These are phyloP conservation scores for Stemphylium vesicarium DNA, from an alignment of 2,329 filamentous ascomycete genomes.

Conservation along the genomic window DNA sequence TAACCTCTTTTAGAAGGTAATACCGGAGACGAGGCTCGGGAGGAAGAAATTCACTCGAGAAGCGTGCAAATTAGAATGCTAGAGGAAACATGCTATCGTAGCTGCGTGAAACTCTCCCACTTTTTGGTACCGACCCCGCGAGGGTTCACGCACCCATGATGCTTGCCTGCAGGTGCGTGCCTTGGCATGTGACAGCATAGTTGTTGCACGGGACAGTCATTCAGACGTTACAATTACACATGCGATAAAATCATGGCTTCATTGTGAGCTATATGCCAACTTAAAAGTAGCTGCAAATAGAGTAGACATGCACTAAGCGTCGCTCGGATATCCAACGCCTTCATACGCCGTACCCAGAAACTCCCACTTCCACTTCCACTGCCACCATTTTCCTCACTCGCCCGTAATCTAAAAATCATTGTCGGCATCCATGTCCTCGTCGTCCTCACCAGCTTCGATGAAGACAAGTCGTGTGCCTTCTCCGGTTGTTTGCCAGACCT, in stretches of 20 bases:
- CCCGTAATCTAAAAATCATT: slow-evolving; percentile 39
- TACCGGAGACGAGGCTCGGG: slow-evolving; percentile 18
- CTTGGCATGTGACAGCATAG: slow-evolving; percentile 19
- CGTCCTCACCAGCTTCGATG: slow-evolving; percentile 58
- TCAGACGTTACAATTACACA: neutral
- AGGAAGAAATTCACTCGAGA: slow-evolving; percentile 3
- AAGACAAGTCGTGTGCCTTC: slow-evolving; percentile 62
- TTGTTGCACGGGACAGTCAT: slow-evolving; percentile 3
- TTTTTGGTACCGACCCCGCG: slow-evolving; percentile 23
- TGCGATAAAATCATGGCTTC: slow-evolving; percentile 5
- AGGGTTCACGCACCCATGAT: slow-evolving; percentile 17
- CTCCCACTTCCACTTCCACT: slow-evolving; percentile 18
- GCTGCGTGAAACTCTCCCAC: slow-evolving; percentile 10
- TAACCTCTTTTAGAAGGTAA: slow-evolving; percentile 42
- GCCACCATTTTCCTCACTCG: slow-evolving; percentile 8
- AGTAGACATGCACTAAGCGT: slow-evolving; percentile 11
- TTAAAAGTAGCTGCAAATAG: slow-evolving; percentile 1
- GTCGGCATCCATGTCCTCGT: slow-evolving; percentile 52
- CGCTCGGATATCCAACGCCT: slow-evolving; percentile 32
- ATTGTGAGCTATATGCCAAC: slow-evolving; percentile 7
- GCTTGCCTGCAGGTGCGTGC: slow-evolving; percentile 14
- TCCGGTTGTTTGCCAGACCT: slow-evolving; percentile 63
- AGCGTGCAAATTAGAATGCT: neutral
- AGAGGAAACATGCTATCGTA: neutral
- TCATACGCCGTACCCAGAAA: slow-evolving; percentile 31